Base-by-base conservation (phyloP, 805 yeast species). In the Yamadazyma philogaea region DNA sequence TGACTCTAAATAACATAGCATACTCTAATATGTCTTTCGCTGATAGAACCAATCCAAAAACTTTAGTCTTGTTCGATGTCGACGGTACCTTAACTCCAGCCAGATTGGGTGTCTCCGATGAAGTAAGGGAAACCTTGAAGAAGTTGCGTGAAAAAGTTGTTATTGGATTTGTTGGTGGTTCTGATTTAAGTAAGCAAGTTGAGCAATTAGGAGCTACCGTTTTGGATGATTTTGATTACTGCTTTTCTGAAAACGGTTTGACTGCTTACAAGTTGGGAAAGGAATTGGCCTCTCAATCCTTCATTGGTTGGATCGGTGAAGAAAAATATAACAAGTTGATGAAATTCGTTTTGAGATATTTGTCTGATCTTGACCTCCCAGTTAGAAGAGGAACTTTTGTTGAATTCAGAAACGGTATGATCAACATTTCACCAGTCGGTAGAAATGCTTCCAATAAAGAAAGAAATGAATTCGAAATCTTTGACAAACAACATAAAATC, bases 331-430 rank as follows among this genome's bases (percentile, higher is more conserved):
- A 87, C 76, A 77, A 82, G 72, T 78, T 93, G 56, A 88, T 81
- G 59, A 83, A 80, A 70, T 93, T 88, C 73, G 81, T 88, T 61
- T 77, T 93, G 61, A 79, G 78, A 55, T 90, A 93, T 75, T 77
- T 93, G 55, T 66, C 96, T 42, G 84, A 84, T 34, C 65, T 93
- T 43, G 98, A 93, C 52, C 67, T 93, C 54, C 99, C 99, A 61
- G 78, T 85, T 65, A 88, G 97, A 82, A 88, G 97, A 77, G 99
- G 99, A 68, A 93, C 99, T 47, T 93, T 93, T 70, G 73, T 93
- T 55, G 99, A 93, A 77, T 93, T 93, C 79, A 87, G 99, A 81
- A 93, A 93, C 68, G 99, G 99, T 68, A 90, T 93, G 96, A 87
- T 93, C 70, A 93, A 93, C 72, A 88, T 93, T 50, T 89, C 97